phyloP scores from a whole-genome alignment of 2,329 filamentous ascomycete genomes.

The Ascochyta lentis region DNA sequence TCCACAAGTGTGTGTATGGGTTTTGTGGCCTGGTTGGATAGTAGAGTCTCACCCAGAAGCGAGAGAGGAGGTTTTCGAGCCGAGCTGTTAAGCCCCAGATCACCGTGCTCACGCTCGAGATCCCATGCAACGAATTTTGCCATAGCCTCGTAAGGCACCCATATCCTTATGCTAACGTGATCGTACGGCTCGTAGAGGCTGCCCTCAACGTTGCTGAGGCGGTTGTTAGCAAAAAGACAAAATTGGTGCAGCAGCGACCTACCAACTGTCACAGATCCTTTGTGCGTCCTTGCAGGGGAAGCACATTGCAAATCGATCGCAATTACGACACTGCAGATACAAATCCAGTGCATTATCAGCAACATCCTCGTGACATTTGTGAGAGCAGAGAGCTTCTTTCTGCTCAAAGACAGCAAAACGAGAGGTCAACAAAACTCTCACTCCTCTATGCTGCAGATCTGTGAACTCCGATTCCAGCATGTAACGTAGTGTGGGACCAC shows the following conservation, averaged over 20 bases:
- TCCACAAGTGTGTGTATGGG: constrained; percentile 11
- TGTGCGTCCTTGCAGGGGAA: constrained; percentile 13
- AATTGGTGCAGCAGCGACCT: constrained; percentile 1
- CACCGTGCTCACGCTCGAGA: constrained; percentile 29
- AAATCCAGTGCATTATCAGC: constrained; percentile 4
- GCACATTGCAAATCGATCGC: constrained; percentile 11
- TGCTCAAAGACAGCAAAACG: constrained; percentile 22
- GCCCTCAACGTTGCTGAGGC: constrained; percentile 1
- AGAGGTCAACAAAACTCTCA: constrained; percentile 26
- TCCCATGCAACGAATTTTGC: constrained; percentile 23
- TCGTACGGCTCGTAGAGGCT: constrained; percentile 14
- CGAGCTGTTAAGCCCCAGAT: constrained; percentile 20
- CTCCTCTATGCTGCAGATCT: constrained; percentile 8
- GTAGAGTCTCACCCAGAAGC: constrained; percentile 8
- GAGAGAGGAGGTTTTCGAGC: constrained; percentile 21
- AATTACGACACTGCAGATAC: constrained; percentile 15
- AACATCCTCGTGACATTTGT: constrained; percentile 8
- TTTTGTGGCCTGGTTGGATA: not conserved
- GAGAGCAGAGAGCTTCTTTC: constrained; percentile 12
- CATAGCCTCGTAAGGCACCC: constrained; percentile 10
- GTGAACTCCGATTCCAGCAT: constrained; percentile 23
- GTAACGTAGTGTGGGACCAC: constrained; percentile 16
- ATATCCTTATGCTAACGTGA: constrained; percentile 17
- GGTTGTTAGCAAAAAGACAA: not conserved
- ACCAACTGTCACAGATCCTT: constrained; percentile 10